A percentile compares a stretch with the other conserved stretches of the same genome.
phyloP scores from a whole-genome alignment of 1,284 basidiomycete genomes.

The Fomitopsis palustris region DNA sequence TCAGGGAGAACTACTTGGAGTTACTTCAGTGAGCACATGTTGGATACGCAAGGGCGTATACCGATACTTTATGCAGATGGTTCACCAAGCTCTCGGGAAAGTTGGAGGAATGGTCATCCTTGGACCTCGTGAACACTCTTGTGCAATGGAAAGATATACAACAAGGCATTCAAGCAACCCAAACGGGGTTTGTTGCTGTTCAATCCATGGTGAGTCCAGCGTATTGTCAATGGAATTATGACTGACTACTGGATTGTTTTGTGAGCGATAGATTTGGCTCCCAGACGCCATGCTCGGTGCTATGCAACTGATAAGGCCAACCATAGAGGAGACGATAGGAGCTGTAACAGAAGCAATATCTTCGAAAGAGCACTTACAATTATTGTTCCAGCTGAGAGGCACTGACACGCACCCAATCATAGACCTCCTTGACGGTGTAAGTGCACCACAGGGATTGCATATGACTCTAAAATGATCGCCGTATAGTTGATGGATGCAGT shows the following conservation, averaged over 20 bases:
- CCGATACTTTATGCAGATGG: neutral
- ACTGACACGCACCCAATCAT: neutral
- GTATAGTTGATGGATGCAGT: neutral
- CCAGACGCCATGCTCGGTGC: neutral
- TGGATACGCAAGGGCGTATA: no score
- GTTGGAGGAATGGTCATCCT: neutral
- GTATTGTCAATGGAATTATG: neutral
- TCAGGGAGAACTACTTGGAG: neutral
- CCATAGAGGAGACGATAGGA: neutral
- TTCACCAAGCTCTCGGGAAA: neutral
- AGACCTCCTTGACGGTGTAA: neutral
- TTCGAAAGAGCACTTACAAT: neutral
- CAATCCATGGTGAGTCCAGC: neutral
- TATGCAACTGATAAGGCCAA: neutral
- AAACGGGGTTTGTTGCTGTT: no score
- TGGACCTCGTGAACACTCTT: neutral
- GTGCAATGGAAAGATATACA: neutral
- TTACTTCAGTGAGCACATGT: neutral
- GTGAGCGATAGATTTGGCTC: neutral
- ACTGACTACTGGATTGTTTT: neutral
- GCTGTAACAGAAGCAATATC: neutral
- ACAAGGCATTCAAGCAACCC: neutral
- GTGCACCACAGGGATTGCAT: neutral
- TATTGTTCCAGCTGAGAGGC: neutral
- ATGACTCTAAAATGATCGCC: neutral